Base-by-base conservation (phyloP, 169 alveolate species). In the Eimeria nieschulzi region DNA sequence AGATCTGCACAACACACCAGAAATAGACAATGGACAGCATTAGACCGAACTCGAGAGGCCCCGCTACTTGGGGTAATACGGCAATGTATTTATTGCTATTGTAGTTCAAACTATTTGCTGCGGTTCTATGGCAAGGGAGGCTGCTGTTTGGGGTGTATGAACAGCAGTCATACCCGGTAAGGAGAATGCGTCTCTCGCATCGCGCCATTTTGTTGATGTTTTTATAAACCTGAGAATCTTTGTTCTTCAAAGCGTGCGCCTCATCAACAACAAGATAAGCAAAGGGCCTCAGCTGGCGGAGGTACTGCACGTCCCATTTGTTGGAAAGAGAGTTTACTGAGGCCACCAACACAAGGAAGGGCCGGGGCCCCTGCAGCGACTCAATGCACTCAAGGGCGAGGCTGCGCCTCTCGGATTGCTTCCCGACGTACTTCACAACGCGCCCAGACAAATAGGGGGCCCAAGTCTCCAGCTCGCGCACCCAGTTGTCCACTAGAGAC, bases 241-340 rank as follows among this genome's bases (percentile, higher is more conserved):
- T 94, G 93, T 98, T 98, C 90, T 98, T 98, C 26, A 98, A 94
- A 33, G 97, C 94, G 93, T 98, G 99, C 53, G 99, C 99, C 85
- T 98, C 99, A 91, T 98, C 99, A 61, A 98, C 97, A 54, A 97
- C 95, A 91, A 97, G 94, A 90, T 97, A 97, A 90, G 96, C 96
- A 85, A 96, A 94, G 56, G 82, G 85, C 21, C 88, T 53, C 21
- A 85, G 90, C 61, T 87, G 90, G 73, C 86, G 70, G 55, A 92
- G 25, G 39, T 82, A 85, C 68, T 83, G 92, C 39, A 73, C 33
- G 71, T 85, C 92, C 92, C 90, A 84, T 54, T 87, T 92, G 68
- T 79, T 70, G 19, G 92, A 63, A 21, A 84, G 91, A 19, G 94
- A 66, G 76, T 83, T 84, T 39, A 92, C 54, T 6, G 83, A 56